Base-by-base conservation (phyloP, 139 green algal genomes). In the Yamagishiella unicocca region DNA sequence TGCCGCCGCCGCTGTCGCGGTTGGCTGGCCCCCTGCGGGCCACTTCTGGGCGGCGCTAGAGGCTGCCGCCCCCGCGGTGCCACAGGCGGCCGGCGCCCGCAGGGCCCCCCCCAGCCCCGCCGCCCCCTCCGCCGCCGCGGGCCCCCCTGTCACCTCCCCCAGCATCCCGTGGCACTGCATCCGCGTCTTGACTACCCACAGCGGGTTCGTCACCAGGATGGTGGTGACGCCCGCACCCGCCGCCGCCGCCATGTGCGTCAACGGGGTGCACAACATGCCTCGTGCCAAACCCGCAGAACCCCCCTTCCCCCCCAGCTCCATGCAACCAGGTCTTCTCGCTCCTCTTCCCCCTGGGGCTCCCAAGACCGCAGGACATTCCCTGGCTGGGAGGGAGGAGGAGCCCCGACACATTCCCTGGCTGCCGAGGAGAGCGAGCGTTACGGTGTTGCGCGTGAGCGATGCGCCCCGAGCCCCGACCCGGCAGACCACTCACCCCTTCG, bases 121-220 rank as follows among this genome's bases (percentile, higher is more conserved):
- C 27, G 99, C 98, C n/a, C 95, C 87, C 2, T 64, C 42, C 7
- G 98, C 82, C 6, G 95, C 95, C 67, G 96, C 42, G 6, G 43
- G 2, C 10, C 5, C 72, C n/a, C 43, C 25, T 42, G 9, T 42
- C 46, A 19, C 43, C 43, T 10, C 43, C 68, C 14, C 35, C 82
- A 79, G 29, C 93, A 97, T 93, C 73, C 95, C 82, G 85, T 97
- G 95, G 14, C 94, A 97, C 91, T 99, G 96, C 82, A 99, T 92
- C 9, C 97, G 91, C 33, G 97, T 99, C 87, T 99, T 99, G 35
- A 98, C 95, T 5, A 99, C 97, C 96, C 96, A 99, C 42, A 99
- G 82, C 9, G 97, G 97, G 90, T 99, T 99, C 62, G 97, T 99
- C 31, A 97, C 94, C 0, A 94, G 29, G 24, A 96, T 89, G 42